phyloP scores from a whole-genome alignment of 495 filamentous ascomycete genomes.

The Geopyxis carbonaria region DNA sequence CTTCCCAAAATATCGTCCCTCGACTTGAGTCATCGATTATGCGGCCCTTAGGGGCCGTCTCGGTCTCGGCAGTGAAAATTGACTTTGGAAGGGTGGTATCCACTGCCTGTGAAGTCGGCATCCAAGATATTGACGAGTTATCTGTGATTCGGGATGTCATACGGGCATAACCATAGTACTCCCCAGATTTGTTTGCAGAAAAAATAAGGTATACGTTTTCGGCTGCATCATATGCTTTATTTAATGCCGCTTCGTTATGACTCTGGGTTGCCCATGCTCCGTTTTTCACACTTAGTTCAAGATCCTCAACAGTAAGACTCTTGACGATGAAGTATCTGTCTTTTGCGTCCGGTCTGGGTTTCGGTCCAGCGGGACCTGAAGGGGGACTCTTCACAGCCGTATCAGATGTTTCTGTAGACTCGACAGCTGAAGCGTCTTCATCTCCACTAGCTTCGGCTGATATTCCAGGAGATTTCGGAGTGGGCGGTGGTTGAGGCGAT shows the following conservation, averaged over 20 bases:
- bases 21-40: conserved; percentile 88
- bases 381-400: conserved; percentile 15
- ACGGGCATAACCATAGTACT: conserved; percentile 89
- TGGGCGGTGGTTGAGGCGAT: conserved; percentile 11
- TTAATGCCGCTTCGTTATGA: conserved; percentile 74
- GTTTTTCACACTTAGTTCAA: conserved; percentile 75
- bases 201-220: conserved; percentile 93
- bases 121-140: conserved; percentile 51
- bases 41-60: conserved; percentile 62
- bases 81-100: conserved; percentile 50
- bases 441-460: conserved; percentile 13
- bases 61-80: conserved; percentile 63
- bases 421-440: conserved; percentile 13
- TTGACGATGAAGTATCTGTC: conserved; percentile 89
- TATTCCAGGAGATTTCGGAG: conserved; percentile 11
- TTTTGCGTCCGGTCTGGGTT: conserved; percentile 23
- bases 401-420: conserved; percentile 12
- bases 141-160: conserved; percentile 78
- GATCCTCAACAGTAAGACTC: conserved; percentile 84
- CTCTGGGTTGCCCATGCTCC: conserved; percentile 88
- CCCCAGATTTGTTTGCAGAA: conserved; percentile 93
- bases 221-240: conserved; percentile 60
- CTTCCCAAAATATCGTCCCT: conserved; percentile 96
- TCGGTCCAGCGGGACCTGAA: conserved; percentile 25
- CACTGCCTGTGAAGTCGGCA: conserved; percentile 34